Conservation (phyloP, 2,329 filamentous ascomycete species). For the Hymenoscyphus fructigenus region DNA sequence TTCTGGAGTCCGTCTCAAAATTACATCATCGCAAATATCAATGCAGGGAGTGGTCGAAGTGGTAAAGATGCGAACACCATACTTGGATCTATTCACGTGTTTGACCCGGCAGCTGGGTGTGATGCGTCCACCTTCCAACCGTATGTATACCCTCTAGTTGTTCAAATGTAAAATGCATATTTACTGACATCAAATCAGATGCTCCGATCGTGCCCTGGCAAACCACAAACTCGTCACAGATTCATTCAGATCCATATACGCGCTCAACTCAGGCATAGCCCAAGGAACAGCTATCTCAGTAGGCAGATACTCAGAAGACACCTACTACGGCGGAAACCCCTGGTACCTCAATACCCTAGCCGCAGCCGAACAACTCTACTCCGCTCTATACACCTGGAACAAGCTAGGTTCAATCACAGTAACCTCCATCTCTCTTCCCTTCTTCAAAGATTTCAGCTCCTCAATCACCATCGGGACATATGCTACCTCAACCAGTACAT, state of each 20-base stretch:
- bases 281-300: constrained; percentile 59
- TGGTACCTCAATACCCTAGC: constrained; percentile 79
- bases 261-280: constrained; percentile 64
- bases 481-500: constrained; percentile 55
- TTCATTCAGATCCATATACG: constrained; percentile 70
- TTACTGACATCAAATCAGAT: constrained; percentile 24
- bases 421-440: constrained; percentile 62
- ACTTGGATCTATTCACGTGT: constrained; percentile 64
- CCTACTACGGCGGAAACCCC: constrained; percentile 76
- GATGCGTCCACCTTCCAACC: constrained; percentile 75
- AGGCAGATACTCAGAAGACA: constrained; percentile 70
- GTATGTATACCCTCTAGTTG: constrained; percentile 37
- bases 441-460: constrained; percentile 67
- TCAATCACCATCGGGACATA: constrained; percentile 63
- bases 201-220: constrained; percentile 55
- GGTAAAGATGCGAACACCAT: constrained; percentile 74
- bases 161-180: not conserved
- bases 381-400: constrained; percentile 72
- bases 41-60: constrained; percentile 57
- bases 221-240: constrained; percentile 77
- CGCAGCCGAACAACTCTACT: constrained; percentile 78
- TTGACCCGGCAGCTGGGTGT: constrained; percentile 66
- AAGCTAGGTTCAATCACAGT: constrained; percentile 61
- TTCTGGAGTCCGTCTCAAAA: constrained; percentile 64
- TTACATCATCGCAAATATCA: constrained; percentile 70